Conservation (phyloP, 441 rosid species). For the Manihot esculenta region DNA sequence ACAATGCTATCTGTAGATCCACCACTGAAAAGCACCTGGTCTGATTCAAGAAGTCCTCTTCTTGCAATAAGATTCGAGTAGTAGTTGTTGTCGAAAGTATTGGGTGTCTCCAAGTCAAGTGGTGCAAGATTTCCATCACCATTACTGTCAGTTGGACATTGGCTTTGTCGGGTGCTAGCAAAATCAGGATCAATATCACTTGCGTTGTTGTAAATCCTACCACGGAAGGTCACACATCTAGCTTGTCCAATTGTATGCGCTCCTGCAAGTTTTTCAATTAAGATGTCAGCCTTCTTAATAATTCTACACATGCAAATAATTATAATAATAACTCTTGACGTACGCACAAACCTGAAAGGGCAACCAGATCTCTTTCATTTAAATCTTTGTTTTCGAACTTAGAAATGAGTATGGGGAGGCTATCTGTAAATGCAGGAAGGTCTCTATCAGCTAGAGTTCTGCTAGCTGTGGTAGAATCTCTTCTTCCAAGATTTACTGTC, state of each 20-base stretch:
- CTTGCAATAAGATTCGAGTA: constrained; percentile 7
- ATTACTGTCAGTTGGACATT: constrained; percentile 16
- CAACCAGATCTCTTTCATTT: constrained; percentile 30
- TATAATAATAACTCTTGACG: background rate
- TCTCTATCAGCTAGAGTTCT: constrained; percentile 12
- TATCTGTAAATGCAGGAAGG: constrained; percentile 23
- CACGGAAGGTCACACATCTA: constrained; percentile 5
- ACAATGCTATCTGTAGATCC: constrained; percentile 16
- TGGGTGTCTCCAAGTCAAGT: constrained; percentile 9
- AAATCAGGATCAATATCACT: constrained; percentile 4
- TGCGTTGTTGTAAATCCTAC: background rate
- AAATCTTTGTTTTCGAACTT: constrained; percentile 22
- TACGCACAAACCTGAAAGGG: constrained; percentile 24
- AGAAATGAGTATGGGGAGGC: constrained; percentile 6
- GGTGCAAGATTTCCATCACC: constrained; percentile 1
- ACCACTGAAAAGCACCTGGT: constrained; percentile 13
- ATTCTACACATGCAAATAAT: too few relatives aligned
- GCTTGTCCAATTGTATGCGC: constrained; percentile 17
- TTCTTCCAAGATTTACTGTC: constrained; percentile 35
- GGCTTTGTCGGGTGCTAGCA: constrained; percentile 16
- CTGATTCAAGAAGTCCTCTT: constrained; percentile 15
- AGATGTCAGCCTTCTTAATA: too few relatives aligned
- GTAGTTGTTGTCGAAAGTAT: constrained; percentile 7
- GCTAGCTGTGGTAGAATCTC: constrained; percentile 32
- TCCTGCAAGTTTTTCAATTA: background rate